A percentile compares a stretch with the other conserved stretches of the same genome.
These are phyloP conservation scores for Sarocladium oryzae DNA, from an alignment of 2,329 filamentous ascomycete species.

Conservation along the genomic window DNA sequence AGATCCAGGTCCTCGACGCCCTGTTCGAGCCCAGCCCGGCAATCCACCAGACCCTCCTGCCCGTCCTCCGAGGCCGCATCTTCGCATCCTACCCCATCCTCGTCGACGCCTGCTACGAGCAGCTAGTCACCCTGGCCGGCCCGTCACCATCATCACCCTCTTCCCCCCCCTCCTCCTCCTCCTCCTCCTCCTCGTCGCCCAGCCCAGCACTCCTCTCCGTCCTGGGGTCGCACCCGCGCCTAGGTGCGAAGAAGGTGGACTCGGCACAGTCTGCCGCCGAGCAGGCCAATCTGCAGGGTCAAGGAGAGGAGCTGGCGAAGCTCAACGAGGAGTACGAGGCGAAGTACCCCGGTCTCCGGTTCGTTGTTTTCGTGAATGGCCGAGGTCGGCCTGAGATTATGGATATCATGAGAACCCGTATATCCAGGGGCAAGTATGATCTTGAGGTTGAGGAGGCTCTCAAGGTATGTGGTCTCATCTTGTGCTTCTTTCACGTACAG, in stretches of 20 bases:
- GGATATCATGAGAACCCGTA: conserved; percentile 72
- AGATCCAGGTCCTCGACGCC: conserved; percentile 58
- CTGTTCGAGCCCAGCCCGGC: conserved; percentile 78
- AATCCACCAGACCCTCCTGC: conserved; percentile 66
- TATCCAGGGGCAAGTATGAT: conserved; percentile 58
- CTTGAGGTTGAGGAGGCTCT: conserved; percentile 69
- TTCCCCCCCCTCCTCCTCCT: too few species aligned
- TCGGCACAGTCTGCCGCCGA: conserved; percentile 75
- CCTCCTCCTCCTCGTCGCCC: too few species aligned
- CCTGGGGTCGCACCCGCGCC: conserved; percentile 72
- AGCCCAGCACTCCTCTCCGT: conserved; percentile 59
- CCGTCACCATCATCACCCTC: too few species aligned
- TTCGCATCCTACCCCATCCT: conserved; percentile 65
- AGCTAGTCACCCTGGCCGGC: conserved; percentile 54
- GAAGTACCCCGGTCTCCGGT: conserved; percentile 75
- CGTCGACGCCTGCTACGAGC: conserved; percentile 57
- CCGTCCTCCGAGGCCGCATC: conserved; percentile 47
- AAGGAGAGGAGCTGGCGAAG: conserved; percentile 52
- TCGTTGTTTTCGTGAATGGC: conserved; percentile 90
- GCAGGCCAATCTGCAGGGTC: conserved; percentile 66
- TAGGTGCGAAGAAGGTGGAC: conserved; percentile 77
- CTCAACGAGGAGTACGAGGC: conserved; percentile 76
- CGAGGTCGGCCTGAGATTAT: conserved; percentile 68
- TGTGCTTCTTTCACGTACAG: too few species aligned
- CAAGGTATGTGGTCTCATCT: conserved; percentile 62